Evolutionary conservation across 805 yeast genomes (phyloP).

Genomic region (Yamadazyma akitaensis): DNA sequence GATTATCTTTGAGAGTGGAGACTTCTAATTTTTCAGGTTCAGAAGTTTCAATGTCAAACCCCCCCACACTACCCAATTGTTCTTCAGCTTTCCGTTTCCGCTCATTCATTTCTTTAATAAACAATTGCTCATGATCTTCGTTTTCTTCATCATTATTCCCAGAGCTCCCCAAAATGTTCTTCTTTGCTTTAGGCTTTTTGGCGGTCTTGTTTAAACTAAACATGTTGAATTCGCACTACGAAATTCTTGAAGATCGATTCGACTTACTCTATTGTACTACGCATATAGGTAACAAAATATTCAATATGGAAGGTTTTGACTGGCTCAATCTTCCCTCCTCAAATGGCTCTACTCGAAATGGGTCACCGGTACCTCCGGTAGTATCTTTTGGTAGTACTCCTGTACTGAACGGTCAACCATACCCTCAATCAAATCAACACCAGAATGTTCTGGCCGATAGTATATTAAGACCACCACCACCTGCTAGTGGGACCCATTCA

Average conservation of each 20-base stretch:
- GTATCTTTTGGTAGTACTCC: conserved; percentile 5
- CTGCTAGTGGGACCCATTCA: conserved; percentile 7
- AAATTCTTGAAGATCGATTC: conserved; percentile 4
- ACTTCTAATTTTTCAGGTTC: background rate
- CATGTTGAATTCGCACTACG: conserved; percentile 3
- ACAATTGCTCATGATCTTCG: background rate
- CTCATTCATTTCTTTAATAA: background rate
- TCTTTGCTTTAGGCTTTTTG: background rate
- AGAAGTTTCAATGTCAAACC: background rate
- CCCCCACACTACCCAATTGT: background rate
- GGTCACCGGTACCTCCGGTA: conserved; percentile 6
- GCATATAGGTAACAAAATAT: background rate
- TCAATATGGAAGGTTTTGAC: conserved; percentile 7
- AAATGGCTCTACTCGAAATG: background rate
- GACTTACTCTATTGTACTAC: background rate
- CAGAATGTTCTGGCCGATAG: conserved; percentile 9
- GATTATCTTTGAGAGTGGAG: background rate
- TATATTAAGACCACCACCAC: conserved; percentile 1
- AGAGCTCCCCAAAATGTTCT: background rate
- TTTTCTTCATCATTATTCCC: background rate
- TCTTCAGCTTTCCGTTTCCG: conserved; percentile 1
- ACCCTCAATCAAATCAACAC: conserved; percentile 1
- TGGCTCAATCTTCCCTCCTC: conserved; percentile 6
- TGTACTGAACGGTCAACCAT: background rate
- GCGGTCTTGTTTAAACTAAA: conserved; percentile 4